Percentiles rank a stretch among this genome's conserved stretches.
Evolutionary conservation across 2,329 filamentous ascomycete genomes (phyloP).

Genomic region (Ophiostoma sp.): DNA sequence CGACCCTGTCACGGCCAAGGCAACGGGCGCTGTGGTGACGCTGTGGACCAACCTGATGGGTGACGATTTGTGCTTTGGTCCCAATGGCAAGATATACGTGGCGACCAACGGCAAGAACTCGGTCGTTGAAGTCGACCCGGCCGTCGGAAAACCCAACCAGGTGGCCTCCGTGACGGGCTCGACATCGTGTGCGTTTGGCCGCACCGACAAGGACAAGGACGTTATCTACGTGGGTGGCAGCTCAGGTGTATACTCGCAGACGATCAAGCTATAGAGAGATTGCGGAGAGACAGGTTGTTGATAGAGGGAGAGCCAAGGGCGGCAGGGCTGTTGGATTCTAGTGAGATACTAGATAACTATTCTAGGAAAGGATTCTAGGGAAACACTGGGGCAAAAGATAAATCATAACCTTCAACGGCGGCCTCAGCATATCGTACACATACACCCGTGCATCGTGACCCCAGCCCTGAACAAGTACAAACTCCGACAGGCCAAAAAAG

Average conservation of each 20-base stretch:
- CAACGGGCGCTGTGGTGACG: slow-evolving; percentile 33
- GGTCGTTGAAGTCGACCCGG: slow-evolving; percentile 38
- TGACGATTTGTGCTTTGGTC: slow-evolving; percentile 38
- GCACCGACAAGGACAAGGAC: slow-evolving; percentile 36
- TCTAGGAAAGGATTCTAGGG: not conserved
- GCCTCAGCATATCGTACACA: not conserved
- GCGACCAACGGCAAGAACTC: slow-evolving; percentile 37
- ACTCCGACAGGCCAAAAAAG: too few species aligned
- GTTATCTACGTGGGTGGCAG: slow-evolving; percentile 36
- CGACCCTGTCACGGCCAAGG: slow-evolving; percentile 34
- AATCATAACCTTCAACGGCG: not conserved
- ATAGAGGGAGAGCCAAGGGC: not conserved
- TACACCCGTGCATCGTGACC: not conserved
- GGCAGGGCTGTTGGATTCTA: not conserved
- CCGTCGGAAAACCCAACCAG: slow-evolving; percentile 32
- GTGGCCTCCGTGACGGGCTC: slow-evolving; percentile 35
- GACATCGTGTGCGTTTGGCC: slow-evolving; percentile 37
- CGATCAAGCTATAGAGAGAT: not conserved
- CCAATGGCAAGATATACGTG: slow-evolving; percentile 38
- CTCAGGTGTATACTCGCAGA: slow-evolving; percentile 34
- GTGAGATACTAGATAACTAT: not conserved
- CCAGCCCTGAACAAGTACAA: not conserved
- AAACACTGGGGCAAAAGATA: not conserved
- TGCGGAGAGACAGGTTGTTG: not conserved
- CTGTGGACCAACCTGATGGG: slow-evolving; percentile 40